Percentiles rank a stretch among this genome's conserved stretches.
phyloP scores from a whole-genome alignment of 192 early-diverging fungal genomes.

The Mortierella hygrophila region DNA sequence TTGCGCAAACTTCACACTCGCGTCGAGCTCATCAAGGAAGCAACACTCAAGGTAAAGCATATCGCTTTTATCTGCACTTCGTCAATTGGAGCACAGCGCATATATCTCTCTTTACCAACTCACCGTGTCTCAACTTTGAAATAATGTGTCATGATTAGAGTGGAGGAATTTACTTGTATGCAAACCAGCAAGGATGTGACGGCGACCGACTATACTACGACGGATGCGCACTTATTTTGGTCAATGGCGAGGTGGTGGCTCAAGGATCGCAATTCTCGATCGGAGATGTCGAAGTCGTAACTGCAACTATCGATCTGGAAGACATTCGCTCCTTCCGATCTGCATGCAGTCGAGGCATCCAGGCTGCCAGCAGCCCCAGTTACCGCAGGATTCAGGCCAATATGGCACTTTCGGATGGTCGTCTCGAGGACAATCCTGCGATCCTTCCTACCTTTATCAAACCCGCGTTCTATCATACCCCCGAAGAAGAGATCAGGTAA shows the following conservation, averaged over 20 bases:
- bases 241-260: slow-evolving; percentile 91
- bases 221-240: slow-evolving; percentile 89
- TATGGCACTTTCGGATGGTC: slow-evolving; percentile 64
- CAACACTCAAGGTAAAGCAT: slow-evolving; percentile 82
- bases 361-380: slow-evolving; percentile 73
- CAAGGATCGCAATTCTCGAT: slow-evolving; percentile 95
- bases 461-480: slow-evolving; percentile 72
- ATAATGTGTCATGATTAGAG: slow-evolving; percentile 57
- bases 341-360: slow-evolving; percentile 80
- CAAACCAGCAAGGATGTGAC: slow-evolving; percentile 98
- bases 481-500: slow-evolving; percentile 91
- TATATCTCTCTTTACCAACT: no score
- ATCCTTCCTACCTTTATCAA: slow-evolving; percentile 64
- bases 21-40: slow-evolving; percentile 89
- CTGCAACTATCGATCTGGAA: slow-evolving; percentile 93
- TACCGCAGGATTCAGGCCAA: slow-evolving; percentile 78
- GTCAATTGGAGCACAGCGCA: not conserved
- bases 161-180: slow-evolving; percentile 95
- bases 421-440: slow-evolving; percentile 53
- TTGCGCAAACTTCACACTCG: slow-evolving; percentile 90
- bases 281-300: slow-evolving; percentile 93
- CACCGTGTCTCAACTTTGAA: not conserved
- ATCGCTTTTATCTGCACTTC: not conserved
- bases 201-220: slow-evolving; percentile 99
- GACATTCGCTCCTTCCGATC: slow-evolving; percentile 87